These are phyloP conservation scores for Pneumocystis canis DNA, from an alignment of 1,139 yeast species.

Conservation along the genomic window DNA sequence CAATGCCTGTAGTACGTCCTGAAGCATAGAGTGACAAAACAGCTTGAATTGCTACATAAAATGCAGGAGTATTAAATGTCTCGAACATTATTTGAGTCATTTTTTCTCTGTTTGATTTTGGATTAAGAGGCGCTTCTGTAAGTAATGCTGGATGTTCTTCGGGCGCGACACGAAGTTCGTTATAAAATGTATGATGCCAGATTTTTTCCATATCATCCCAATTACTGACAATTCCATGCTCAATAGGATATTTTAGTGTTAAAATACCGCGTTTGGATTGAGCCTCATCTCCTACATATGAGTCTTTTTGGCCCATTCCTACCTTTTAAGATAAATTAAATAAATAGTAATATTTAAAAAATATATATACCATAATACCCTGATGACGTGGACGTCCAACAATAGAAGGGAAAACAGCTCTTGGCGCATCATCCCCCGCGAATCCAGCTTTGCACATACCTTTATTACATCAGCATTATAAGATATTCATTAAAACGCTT, in stretches of 20 bases:
- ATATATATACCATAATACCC: conserved; percentile 44
- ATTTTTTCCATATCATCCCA: conserved; percentile 99
- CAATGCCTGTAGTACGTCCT: conserved; percentile 99
- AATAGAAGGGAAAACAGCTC: conserved; percentile 99
- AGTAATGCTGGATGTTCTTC: conserved; percentile 96
- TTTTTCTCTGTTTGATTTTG: conserved; percentile 98
- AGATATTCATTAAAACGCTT: conserved; percentile 42
- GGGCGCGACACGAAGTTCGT: conserved; percentile 95
- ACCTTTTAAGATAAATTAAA: conserved; percentile 9
- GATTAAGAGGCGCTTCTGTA: conserved; percentile 99
- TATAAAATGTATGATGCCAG: conserved; percentile 97
- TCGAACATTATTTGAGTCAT: conserved; percentile 98
- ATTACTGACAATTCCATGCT: conserved; percentile 99
- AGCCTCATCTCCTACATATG: conserved; percentile 99
- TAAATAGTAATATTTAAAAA: neutral
- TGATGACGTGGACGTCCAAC: conserved; percentile 99
- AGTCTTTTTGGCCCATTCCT: conserved; percentile 99
- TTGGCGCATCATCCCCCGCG: conserved; percentile 99
- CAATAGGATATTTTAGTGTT: conserved; percentile 96
- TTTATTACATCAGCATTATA: neutral
- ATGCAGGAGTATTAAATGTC: conserved; percentile 98
- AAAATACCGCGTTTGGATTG: conserved; percentile 99
- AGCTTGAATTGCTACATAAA: conserved; percentile 97
- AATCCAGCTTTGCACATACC: conserved; percentile 58
- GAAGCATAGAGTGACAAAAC: conserved; percentile 95